Base-by-base conservation (phyloP, 2,329 filamentous ascomycete species). In the Apiospora phragmitis region DNA sequence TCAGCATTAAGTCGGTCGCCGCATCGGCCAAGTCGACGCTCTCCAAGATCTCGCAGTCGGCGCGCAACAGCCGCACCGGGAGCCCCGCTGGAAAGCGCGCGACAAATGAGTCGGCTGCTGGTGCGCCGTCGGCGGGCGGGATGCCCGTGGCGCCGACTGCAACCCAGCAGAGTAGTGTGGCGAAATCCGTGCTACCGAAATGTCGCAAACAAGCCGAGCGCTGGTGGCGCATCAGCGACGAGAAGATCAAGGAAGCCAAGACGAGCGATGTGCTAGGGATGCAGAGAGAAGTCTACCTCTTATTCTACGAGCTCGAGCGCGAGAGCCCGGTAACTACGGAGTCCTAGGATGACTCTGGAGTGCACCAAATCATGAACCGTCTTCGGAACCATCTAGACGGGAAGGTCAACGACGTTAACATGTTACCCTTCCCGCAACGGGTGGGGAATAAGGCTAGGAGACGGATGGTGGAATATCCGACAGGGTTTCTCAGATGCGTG, bases 201-300 rank as follows among this genome's bases (percentile, higher is more conserved):
- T 80, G 86, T 45, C 88, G 85, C 73, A 90, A 89, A 75, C 89
- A 88, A 72, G 90, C 89, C 16, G 88, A 97, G 77, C 90, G 92
- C 51, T 99, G 96, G 96, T 99, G 96, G 96, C 90, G 96, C 45
- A 97, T 99, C 74, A 98, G 95, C 74, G 96, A 99, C 80, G 96
- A 99, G 75, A 97, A 97, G 82, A 90, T 98, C 77, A 96, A 95
- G 79, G 95, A 98, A 82, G 92, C 94, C 75, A 97, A 95, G 85
- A 98, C 95, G 7, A 90, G 88, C 69, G 96, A 99, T 75, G 94
- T 99, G 8, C 81, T 99, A 71, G 90, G 91, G 9, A 97, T 98
- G 94, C 94, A 98, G 82, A 92, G 92, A 77, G 96, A 99, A 81
- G 95, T 98, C 0, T 99, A 99, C 80, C 84, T 99, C 79, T 82